Conservation (phyloP, 2,329 filamentous ascomycete genomes). For the Aaosphaeria pasadenensis region DNA sequence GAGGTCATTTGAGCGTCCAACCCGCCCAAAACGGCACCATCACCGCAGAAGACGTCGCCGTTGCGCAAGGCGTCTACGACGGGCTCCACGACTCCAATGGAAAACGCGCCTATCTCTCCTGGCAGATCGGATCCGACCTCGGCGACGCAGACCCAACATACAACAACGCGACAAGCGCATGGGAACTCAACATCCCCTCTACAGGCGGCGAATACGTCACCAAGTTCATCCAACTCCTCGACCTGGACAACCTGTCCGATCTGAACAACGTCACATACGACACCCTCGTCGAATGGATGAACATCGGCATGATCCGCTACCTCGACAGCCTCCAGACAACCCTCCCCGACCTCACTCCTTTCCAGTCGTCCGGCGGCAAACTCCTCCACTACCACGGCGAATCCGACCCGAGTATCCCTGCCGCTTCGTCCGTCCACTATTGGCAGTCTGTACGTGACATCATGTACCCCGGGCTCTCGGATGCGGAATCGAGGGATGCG, state of each 20-base stretch:
- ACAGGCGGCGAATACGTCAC: conserved; percentile 43
- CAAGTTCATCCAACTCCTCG: conserved; percentile 41
- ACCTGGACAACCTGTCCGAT: conserved; percentile 17
- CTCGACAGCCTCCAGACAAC: conserved; percentile 54
- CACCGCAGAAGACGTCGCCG: conserved; percentile 16
- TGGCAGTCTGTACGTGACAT: conserved; percentile 51
- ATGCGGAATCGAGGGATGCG: conserved; percentile 39
- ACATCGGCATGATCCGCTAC: conserved; percentile 47
- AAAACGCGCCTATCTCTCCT: conserved; percentile 42
- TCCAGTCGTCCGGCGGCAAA: conserved; percentile 52
- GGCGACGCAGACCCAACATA: conserved; percentile 36
- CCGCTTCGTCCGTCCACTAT: conserved; percentile 56
- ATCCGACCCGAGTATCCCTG: conserved; percentile 52
- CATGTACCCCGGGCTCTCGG: conserved; percentile 21
- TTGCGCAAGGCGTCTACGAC: conserved; percentile 13
- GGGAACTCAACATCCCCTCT: conserved; percentile 29
- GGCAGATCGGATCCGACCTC: conserved; percentile 29
- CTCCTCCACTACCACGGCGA: conserved; percentile 59
- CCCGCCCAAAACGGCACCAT: conserved; percentile 30
- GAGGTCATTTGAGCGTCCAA: not conserved
- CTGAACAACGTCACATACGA: conserved; percentile 51
- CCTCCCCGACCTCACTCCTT: conserved; percentile 51
- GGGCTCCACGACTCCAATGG: conserved; percentile 41
- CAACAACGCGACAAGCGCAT: conserved; percentile 29
- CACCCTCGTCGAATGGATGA: conserved; percentile 55